phyloP scores from a whole-genome alignment of 2,329 filamentous ascomycete species.

The Fusarium poae region DNA sequence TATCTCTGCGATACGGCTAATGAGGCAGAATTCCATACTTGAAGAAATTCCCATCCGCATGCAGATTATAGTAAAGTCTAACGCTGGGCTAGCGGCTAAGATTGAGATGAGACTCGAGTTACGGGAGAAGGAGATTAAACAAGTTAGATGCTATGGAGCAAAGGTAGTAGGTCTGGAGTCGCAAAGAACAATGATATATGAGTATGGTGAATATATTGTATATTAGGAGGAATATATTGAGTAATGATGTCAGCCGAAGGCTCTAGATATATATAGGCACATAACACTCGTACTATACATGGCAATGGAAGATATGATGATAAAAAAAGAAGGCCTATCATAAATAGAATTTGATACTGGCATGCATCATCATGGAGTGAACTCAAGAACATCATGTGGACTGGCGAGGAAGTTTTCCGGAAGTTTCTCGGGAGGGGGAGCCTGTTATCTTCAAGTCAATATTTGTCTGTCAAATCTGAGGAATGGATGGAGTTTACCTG shows the following conservation, averaged over 20 bases:
- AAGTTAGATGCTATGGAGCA: not conserved
- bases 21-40: not conserved
- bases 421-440: constrained; percentile 33
- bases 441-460: constrained; percentile 13
- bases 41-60: not conserved
- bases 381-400: constrained; percentile 29
- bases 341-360: not conserved
- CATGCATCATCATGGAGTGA: constrained; percentile 29
- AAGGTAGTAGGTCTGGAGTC: too few species aligned
- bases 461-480: fast-evolving
- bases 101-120: not conserved
- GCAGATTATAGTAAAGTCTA: not conserved
- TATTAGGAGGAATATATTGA: too few species aligned
- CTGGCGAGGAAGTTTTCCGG: constrained; percentile 35
- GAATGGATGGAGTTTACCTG: constrained; percentile 54
- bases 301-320: not conserved
- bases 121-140: not conserved
- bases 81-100: not conserved
- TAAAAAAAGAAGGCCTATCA: not conserved
- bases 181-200: too few species aligned
- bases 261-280: not conserved
- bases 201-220: not conserved
- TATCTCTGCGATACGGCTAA: not conserved
- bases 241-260: not conserved
- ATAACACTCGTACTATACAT: not conserved